Conservation (phyloP, 2,329 filamentous ascomycete genomes). For the Penicillium sp. region DNA sequence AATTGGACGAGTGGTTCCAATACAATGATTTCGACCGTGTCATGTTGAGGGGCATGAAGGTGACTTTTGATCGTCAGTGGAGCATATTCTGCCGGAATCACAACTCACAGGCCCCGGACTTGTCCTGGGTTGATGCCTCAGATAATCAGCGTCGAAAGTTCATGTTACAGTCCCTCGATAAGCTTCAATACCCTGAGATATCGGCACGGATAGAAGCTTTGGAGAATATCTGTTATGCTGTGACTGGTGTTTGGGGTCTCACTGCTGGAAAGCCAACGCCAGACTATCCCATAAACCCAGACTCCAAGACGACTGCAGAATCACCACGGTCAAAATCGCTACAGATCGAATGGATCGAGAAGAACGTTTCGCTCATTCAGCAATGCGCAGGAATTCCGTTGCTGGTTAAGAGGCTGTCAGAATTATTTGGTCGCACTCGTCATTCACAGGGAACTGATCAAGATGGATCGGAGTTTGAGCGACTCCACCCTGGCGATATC, state of each 20-base stretch:
- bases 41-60: constrained; percentile 71
- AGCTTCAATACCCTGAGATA: constrained; percentile 40
- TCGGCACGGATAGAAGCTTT: constrained; percentile 46
- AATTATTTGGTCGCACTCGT: constrained; percentile 40
- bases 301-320: constrained; percentile 40
- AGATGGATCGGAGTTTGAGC: constrained; percentile 32
- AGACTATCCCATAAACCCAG: constrained; percentile 31
- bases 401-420: constrained; percentile 39
- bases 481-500: constrained; percentile 32
- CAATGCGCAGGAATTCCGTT: constrained; percentile 36
- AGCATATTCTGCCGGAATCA: constrained; percentile 49
- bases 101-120: constrained; percentile 37
- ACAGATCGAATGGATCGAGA: constrained; percentile 49
- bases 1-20: constrained; percentile 96
- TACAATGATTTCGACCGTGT: constrained; percentile 85
- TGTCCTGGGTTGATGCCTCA: constrained; percentile 67
- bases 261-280: constrained; percentile 55
- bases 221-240: constrained; percentile 52
- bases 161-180: constrained; percentile 37
- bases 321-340: constrained; percentile 49
- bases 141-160: constrained; percentile 50
- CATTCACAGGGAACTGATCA: constrained; percentile 23
- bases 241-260: constrained; percentile 69
- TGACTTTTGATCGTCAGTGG: constrained; percentile 78
- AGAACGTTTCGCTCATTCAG: constrained; percentile 40